Base-by-base conservation (phyloP, 768 basidiomycete genomes). In the Jaapia argillacea region DNA sequence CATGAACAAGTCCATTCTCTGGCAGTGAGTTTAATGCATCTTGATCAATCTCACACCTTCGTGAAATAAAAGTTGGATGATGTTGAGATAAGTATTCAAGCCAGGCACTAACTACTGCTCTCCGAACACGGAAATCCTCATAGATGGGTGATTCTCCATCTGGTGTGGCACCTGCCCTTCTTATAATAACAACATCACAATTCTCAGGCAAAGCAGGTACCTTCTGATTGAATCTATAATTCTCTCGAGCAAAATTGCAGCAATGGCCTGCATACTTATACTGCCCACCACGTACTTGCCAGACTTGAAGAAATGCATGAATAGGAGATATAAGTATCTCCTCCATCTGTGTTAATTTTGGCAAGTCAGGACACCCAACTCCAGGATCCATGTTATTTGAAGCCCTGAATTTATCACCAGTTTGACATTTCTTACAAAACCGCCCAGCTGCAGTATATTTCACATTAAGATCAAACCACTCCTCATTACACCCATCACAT, bases 351-450 rank as follows among this genome's bases (percentile, higher is more conserved):
- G 26, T 47, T 7, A 47, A 36, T 16, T 37, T 26, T n/a, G 46
- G 46, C 4, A 47, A 21, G 27, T 47, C 24, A 14, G 23, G n/a
- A 47, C 27, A 22, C 45, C 39, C 46, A 46, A 18, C 12, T 2
- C 46, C 46, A 14, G 45, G 46, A 47, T 47, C 45, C 46, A 47
- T 47, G 16, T 23, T n/a, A 21, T 47, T 47, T 20, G 31, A 36
- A 3, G 12, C 27, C 12, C 18, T 14, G 23, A 45, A 45, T 14
- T 45, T 45, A 41, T 33, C 16, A 16, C 16, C 16, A 10, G 10
- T 33, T 20, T 22, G 37, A 20, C 37, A 39, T 39, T 22, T n/a
- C 7, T 20, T 39, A 20, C 37, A 39, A 10, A 39, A 12, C 7
- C 21, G 7, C 10, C 18, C 21, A 7, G 10, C 21, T n/a, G n/a